Conservation (phyloP, 2,329 filamentous ascomycete genomes). For the Rutstroemia sydowiana region DNA sequence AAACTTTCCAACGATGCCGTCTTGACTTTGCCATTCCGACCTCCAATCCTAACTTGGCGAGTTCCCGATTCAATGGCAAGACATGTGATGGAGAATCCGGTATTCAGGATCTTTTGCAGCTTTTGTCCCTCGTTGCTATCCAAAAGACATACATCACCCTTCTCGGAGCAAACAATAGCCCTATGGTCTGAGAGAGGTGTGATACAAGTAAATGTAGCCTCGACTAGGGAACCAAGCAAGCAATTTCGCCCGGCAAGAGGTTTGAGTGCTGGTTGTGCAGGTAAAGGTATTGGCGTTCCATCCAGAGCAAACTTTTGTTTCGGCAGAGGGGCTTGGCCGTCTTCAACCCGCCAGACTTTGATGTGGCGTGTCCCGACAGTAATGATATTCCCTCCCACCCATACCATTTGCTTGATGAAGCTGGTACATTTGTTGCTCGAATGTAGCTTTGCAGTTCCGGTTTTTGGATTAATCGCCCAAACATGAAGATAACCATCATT, state of each 20-base stretch:
- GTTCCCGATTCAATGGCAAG: constrained; percentile 31
- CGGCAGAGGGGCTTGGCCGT: constrained; percentile 51
- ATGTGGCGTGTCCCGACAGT: constrained; percentile 87
- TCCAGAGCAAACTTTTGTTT: constrained; percentile 52
- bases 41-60: constrained; percentile 32
- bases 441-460: constrained; percentile 69
- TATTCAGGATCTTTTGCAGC: constrained; percentile 56
- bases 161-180: constrained; percentile 79
- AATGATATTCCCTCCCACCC: constrained; percentile 77
- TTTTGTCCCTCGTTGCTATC: constrained; percentile 66
- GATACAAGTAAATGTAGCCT: constrained; percentile 77
- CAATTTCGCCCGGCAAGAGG: constrained; percentile 83
- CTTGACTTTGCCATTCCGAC: constrained; percentile 36
- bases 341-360: constrained; percentile 86
- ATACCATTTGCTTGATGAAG: constrained; percentile 76
- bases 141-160: constrained; percentile 83
- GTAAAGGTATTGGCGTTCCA: constrained; percentile 29
- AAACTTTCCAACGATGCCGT: constrained; percentile 43
- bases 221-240: constrained; percentile 71
- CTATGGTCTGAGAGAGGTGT: constrained; percentile 63
- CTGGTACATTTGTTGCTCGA: constrained; percentile 92
- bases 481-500: constrained; percentile 94
- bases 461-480: constrained; percentile 79
- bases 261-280: constrained; percentile 45
- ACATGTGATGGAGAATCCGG: constrained; percentile 51